Conservation (phyloP, 352 stramenopile species). For the Phytophthora palmivora region DNA sequence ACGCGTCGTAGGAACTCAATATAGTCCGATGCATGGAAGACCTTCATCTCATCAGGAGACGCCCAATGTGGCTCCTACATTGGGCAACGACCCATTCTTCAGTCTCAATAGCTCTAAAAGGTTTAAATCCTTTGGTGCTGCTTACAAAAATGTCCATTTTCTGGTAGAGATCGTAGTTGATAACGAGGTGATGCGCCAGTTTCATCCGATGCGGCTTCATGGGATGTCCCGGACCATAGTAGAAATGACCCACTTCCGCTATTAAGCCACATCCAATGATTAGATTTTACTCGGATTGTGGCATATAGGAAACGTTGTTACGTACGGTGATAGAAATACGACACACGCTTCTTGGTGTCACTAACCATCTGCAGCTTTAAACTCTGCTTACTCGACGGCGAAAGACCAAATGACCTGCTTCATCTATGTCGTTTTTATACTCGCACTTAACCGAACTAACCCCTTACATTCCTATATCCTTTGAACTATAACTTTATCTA, state of each 20-base stretch:
- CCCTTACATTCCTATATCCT: too few relatives aligned
- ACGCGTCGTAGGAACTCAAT: conserved; percentile 97
- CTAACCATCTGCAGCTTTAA: too few relatives aligned
- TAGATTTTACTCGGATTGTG: conserved; percentile 2
- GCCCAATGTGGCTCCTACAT: conserved; percentile 79
- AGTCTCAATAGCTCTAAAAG: neutral
- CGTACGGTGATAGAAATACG: conserved; percentile 90
- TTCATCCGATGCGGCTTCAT: conserved; percentile 99
- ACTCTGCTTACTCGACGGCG: conserved; percentile 13
- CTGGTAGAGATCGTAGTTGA: conserved; percentile 97
- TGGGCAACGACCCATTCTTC: neutral
- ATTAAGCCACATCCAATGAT: neutral
- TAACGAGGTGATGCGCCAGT: conserved; percentile 97
- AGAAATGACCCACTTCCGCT: conserved; percentile 96
- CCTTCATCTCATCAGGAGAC: conserved; percentile 93
- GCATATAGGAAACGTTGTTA: too few relatives aligned
- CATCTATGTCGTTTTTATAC: conserved; percentile 4
- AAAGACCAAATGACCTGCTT: conserved; percentile 30
- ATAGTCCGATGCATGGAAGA: conserved; percentile 98
- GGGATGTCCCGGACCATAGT: conserved; percentile 95
- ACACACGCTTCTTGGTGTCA: conserved; percentile 84
- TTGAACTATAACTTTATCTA: too few relatives aligned
- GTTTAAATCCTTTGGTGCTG: neutral
- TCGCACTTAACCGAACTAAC: conserved; percentile 3
- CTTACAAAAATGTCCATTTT: conserved; percentile 98